These are phyloP conservation scores for Marasmius tenuissimus DNA, from an alignment of 1,284 basidiomycete species.

Conservation along the genomic window DNA sequence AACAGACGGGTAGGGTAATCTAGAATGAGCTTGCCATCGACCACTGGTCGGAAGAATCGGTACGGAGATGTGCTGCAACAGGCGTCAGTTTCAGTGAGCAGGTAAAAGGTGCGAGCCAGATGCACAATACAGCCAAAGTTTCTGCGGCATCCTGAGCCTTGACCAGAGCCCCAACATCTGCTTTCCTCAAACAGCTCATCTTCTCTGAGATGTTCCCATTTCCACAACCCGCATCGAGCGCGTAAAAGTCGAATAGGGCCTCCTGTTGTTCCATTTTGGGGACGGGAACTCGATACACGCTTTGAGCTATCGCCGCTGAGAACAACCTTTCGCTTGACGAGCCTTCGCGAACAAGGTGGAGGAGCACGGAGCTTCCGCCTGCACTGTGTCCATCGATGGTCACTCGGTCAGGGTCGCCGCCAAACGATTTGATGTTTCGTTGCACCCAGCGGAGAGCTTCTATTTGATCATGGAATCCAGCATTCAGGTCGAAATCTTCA, in stretches of 20 bases:
- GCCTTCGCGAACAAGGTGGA: conserved; percentile 44
- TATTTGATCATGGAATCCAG: conserved; percentile 60
- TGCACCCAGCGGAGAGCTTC: conserved; percentile 56
- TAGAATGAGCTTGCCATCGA: conserved; percentile 49
- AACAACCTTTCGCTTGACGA: conserved; percentile 32
- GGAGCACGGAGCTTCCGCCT: conserved; percentile 52
- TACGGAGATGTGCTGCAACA: conserved; percentile 31
- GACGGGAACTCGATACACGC: conserved; percentile 49
- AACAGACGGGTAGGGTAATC: conserved; percentile 48
- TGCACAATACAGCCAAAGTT: background rate
- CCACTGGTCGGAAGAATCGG: conserved; percentile 37
- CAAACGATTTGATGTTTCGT: background rate
- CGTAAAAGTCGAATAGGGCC: conserved; percentile 53
- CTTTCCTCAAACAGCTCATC: conserved; percentile 47
- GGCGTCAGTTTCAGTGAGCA: conserved; percentile 23
- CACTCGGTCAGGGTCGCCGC: background rate
- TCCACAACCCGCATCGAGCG: conserved; percentile 46
- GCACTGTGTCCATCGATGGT: conserved; percentile 59
- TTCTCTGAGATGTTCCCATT: conserved; percentile 31
- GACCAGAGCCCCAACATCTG: conserved; percentile 46
- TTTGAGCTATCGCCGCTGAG: conserved; percentile 55
- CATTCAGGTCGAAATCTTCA: too few relatives aligned
- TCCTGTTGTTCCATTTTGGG: conserved; percentile 47
- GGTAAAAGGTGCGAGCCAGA: background rate
- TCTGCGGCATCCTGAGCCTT: conserved; percentile 45